Base-by-base conservation (phyloP, 768 basidiomycete species). In the Nidularia pulvinata region DNA sequence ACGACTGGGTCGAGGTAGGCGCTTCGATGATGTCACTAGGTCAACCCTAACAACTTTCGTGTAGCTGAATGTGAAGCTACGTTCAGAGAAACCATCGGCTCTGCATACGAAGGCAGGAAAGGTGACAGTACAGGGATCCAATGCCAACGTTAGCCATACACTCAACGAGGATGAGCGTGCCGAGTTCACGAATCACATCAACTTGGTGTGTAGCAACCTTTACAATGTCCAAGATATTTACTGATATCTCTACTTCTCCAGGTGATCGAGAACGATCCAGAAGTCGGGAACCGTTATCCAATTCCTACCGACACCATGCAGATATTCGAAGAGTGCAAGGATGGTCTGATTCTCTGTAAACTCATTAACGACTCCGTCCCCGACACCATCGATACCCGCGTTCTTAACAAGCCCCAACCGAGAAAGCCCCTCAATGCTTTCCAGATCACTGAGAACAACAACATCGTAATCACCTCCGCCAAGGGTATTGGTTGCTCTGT, bases 381-480 rank as follows among this genome's bases (percentile, higher is more conserved):
- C 9, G 96, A 98, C 71, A 99, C 97, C 5, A 99, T 99, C 74
- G 96, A 98, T 73, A 91, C 86, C 56, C 96, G 97, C 80, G 97
- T 99, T 6, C 80, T 99, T 61, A 98, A 99, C 79, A 96, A 90
- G 69, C 84, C 95, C 0, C 79, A 80, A 3, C 59, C 81, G 2
- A 82, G 84, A 37, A 96, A 94, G 72, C 84, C 91, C 0, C 80
- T 99, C 46, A 99, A 99, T 66, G 93, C 93, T 0, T 99, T 99
- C 84, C 95, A 99, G 65, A 98, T 98, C 63, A 98, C 97, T 0
- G 97, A 99, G 70, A 98, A 98, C 78, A 98, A 99, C 80, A 99
- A 98, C 72, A 97, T 99, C 65, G 96, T 98, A 65, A 97, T 99
- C 72, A 90, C 93, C 10, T 98, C 97, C 25, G 87, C 96, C 36